phyloP scores from a whole-genome alignment of 2,329 filamentous ascomycete species.

The Penicillium sclerotiorum region DNA sequence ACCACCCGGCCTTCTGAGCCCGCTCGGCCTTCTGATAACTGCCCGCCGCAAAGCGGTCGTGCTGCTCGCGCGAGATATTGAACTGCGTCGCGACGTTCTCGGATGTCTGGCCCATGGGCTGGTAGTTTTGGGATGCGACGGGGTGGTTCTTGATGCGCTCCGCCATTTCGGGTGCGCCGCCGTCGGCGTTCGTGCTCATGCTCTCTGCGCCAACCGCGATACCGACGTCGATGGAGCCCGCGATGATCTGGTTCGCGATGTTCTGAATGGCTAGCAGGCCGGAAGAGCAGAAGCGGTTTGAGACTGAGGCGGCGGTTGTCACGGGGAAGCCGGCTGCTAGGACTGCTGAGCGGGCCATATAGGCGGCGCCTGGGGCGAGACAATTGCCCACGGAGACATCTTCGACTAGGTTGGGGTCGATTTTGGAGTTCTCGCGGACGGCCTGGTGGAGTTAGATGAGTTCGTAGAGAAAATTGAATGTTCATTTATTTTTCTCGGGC shows the following conservation, averaged over 20 bases:
- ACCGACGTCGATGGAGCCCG: slow-evolving; percentile 89
- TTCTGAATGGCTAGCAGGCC: slow-evolving; percentile 88
- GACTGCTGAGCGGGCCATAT: slow-evolving; percentile 84
- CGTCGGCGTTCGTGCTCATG: slow-evolving; percentile 87
- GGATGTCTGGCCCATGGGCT: slow-evolving; percentile 90
- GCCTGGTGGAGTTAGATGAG: slow-evolving; percentile 49
- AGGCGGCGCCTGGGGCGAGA: slow-evolving; percentile 83
- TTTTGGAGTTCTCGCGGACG: slow-evolving; percentile 77
- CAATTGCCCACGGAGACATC: slow-evolving; percentile 88
- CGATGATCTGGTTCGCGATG: slow-evolving; percentile 84
- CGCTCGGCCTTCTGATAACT: slow-evolving; percentile 83
- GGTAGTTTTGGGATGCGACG: slow-evolving; percentile 85
- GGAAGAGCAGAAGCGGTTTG: slow-evolving; percentile 90
- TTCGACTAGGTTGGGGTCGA: slow-evolving; percentile 83
- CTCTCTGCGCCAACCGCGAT: slow-evolving; percentile 90
- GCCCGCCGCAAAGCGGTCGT: slow-evolving; percentile 81
- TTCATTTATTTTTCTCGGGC: neutral
- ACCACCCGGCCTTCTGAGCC: slow-evolving; percentile 80
- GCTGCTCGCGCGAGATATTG: slow-evolving; percentile 66
- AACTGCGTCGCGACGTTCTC: slow-evolving; percentile 87
- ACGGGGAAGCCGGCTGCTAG: slow-evolving; percentile 86
- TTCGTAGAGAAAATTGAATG: neutral
- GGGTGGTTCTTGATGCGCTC: slow-evolving; percentile 73
- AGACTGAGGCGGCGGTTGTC: slow-evolving; percentile 72
- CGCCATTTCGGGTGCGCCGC: slow-evolving; percentile 78